These are phyloP conservation scores for Colletotrichum euphorbiae DNA, from an alignment of 2,329 filamentous ascomycete species.

Conservation along the genomic window DNA sequence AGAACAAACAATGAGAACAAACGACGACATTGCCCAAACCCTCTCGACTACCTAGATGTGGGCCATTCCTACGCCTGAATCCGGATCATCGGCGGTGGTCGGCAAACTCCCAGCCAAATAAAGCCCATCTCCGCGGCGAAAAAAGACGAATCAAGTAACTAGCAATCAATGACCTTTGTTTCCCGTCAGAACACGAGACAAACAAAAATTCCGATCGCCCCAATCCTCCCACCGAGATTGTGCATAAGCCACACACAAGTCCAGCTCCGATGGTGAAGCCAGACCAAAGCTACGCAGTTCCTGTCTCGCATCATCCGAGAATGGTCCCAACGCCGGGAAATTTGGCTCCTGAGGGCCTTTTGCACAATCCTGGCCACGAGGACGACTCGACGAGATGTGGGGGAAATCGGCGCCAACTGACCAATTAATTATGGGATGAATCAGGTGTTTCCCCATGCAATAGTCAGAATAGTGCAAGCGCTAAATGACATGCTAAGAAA, in stretches of 20 bases:
- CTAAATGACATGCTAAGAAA: slow-evolving; percentile 13
- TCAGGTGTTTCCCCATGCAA: slow-evolving; percentile 7
- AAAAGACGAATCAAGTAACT: background rate
- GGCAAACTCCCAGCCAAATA: slow-evolving; percentile 6
- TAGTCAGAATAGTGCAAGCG: slow-evolving; percentile 7
- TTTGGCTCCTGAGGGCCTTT: background rate
- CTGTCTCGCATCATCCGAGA: slow-evolving; percentile 19
- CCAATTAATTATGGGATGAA: background rate
- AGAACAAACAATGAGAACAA: background rate
- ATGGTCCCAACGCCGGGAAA: background rate
- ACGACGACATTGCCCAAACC: no score
- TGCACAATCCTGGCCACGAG: background rate
- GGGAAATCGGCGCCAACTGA: slow-evolving; percentile 2
- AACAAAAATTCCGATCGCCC: slow-evolving; percentile 28
- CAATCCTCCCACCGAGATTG: background rate
- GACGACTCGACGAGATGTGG: background rate
- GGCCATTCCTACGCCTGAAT: background rate
- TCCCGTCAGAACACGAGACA: slow-evolving; percentile 14
- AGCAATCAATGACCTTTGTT: slow-evolving; percentile 15
- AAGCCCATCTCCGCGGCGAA: background rate
- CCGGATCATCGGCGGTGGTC: background rate
- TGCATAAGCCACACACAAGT: slow-evolving; percentile 18
- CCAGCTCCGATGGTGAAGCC: background rate
- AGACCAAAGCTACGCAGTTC: slow-evolving; percentile 3
- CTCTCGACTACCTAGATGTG: background rate